A percentile compares a stretch with the other conserved stretches of the same genome.
phyloP scores from a whole-genome alignment of 768 basidiomycete genomes.

The Podaxis rugospora region DNA sequence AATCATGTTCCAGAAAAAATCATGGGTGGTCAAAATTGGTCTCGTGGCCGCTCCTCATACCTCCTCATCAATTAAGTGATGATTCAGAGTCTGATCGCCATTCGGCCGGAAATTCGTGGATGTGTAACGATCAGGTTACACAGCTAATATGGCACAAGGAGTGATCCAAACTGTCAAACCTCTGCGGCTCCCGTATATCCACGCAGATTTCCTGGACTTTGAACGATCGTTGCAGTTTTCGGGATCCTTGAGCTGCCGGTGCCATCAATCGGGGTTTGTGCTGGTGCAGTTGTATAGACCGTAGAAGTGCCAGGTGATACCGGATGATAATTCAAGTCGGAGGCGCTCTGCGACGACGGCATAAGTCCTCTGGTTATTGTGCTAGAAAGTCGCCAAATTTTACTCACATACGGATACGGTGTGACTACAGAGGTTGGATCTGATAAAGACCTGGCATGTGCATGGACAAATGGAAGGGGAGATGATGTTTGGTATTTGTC shows the following conservation, averaged over 20 bases:
- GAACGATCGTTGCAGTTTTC: background rate
- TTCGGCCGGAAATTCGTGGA: no score
- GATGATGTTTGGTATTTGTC: background rate
- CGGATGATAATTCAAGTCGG: conserved; percentile 19
- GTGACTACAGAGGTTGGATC: conserved; percentile 1
- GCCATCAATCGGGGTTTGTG: conserved; percentile 29
- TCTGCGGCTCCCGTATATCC: conserved; percentile 30
- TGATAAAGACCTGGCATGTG: conserved; percentile 2
- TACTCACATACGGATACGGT: conserved; percentile 9
- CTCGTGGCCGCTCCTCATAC: no score
- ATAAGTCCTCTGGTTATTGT: background rate
- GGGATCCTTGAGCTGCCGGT: conserved; percentile 14
- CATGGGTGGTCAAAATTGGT: no score
- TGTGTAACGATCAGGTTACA: background rate
- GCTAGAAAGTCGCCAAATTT: background rate
- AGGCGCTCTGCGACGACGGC: conserved; percentile 13
- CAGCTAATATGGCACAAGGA: background rate
- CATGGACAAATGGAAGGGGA: background rate
- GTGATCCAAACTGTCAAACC: conserved; percentile 18
- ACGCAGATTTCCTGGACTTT: conserved; percentile 6
- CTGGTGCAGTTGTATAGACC: conserved; percentile 24
- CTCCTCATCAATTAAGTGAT: no score
- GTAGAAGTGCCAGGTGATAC: conserved; percentile 23
- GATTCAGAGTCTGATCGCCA: no score
- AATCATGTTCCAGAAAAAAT: no score